Base-by-base conservation (phyloP, 2,329 filamentous ascomycete genomes). In the Cadophora gregata region DNA sequence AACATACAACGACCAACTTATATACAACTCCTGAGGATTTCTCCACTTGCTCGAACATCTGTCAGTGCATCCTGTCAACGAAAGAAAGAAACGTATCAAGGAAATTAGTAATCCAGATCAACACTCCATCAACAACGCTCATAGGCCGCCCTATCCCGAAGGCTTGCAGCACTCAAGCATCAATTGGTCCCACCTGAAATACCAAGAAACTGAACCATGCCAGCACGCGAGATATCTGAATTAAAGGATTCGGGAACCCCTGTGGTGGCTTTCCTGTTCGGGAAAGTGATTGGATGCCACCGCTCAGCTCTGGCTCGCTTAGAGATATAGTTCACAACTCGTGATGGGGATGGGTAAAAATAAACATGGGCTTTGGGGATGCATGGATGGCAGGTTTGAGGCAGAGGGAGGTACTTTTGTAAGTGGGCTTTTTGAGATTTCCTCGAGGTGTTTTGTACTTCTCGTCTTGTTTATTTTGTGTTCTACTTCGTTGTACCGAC, bases 291-390 rank as follows among this genome's bases (percentile, higher is more conserved):
- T 53, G 50, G 50, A 16, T n/a, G 50, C 24, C 25, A 31, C 16
- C n/a, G n/a, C n/a, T 31, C 50, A 53, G 27, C 50, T 53, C 3
- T 5, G 24, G 14, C 50, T 53, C 50, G 50, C 50, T 53, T 31
- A 53, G 19, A 7, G 42, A 21, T n/a, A n/a, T 45, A 3, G 16
- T 21, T 31, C 16, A 2, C 19, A 19, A 19, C 50, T 53, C 27
- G 14, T 53, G 50, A 31, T 14, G 50, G 50, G 25, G 19, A 31
- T 53, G 19, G 42, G 25, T 53, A 53, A 53, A 53, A 53, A 53
- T 53, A 53, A 53, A 53, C 50, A 53, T 53, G 50, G 50, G 50
- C 19, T 21, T 47, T n/a, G 10, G 8, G 42, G 42, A 47, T 47
- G 42, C 42, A 47, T 42, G 42, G 19, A 10, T 19, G 10, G 42